Evolutionary conservation across 2,329 filamentous ascomycete species (phyloP).

Genomic region (Malbranchea cinnamomea): DNA sequence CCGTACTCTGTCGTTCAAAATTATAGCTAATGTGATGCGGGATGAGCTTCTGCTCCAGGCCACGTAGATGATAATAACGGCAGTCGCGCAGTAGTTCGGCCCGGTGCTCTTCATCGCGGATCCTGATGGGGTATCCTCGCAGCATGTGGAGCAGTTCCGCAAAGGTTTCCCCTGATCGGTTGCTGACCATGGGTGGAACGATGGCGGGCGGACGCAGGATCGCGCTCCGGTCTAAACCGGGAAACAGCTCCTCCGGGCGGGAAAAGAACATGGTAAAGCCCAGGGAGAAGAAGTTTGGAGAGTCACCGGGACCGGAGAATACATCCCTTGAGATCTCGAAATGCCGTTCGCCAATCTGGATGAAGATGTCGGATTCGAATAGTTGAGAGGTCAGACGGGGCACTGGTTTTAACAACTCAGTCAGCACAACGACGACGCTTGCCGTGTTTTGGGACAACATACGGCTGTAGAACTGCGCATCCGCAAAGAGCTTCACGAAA

Average conservation of each 20-base stretch:
- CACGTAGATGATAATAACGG: constrained; percentile 84
- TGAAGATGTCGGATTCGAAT: constrained; percentile 82
- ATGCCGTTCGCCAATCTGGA: constrained; percentile 70
- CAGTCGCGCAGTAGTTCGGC: constrained; percentile 68
- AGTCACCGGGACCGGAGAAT: constrained; percentile 72
- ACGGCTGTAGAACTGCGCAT: constrained; percentile 89
- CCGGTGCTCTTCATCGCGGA: constrained; percentile 63
- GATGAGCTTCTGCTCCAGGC: constrained; percentile 75
- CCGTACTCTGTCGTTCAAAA: constrained; percentile 47
- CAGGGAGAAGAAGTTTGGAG: constrained; percentile 90
- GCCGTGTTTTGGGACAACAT: constrained; percentile 19
- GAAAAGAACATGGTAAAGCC: constrained; percentile 83
- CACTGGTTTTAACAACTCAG: constrained; percentile 36
- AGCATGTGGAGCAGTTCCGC: constrained; percentile 67
- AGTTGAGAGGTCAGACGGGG: constrained; percentile 81
- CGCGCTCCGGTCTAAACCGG: constrained; percentile 62
- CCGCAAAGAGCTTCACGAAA: constrained; percentile 83
- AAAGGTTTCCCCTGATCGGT: constrained; percentile 71
- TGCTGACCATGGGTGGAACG: constrained; percentile 63
- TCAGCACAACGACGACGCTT: not conserved
- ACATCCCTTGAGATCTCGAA: constrained; percentile 85
- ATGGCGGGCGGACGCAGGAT: constrained; percentile 80
- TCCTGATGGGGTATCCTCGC: constrained; percentile 66
- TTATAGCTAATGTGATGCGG: constrained; percentile 65
- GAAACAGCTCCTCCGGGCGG: constrained; percentile 65